A percentile compares a stretch with the other conserved stretches of the same genome.
Conservation (phyloP, 2,329 filamentous ascomycete species). For the Pseudomassariella vexata region DNA sequence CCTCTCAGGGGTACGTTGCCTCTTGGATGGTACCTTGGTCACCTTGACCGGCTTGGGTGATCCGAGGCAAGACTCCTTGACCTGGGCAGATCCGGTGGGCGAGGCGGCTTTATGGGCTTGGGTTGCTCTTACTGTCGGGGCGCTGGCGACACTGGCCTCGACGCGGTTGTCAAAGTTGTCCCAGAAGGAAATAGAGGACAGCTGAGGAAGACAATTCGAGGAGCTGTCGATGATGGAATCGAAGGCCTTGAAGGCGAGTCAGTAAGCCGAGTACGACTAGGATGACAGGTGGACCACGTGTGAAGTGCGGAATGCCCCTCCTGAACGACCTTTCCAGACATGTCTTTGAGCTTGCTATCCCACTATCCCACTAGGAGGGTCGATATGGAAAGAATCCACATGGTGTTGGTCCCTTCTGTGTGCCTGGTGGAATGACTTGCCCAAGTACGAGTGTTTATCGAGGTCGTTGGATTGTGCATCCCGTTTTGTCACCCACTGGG, state of each 20-base stretch:
- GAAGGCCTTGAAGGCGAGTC: slow-evolving; percentile 17
- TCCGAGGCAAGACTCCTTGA: slow-evolving; percentile 16
- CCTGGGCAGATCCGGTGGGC: slow-evolving; percentile 14
- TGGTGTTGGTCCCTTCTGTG: too few species aligned
- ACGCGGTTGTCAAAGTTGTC: slow-evolving; percentile 22
- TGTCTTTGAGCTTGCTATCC: too few species aligned
- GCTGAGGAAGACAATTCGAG: slow-evolving; percentile 22
- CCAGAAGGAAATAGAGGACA: slow-evolving; percentile 26
- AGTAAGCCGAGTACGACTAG: slow-evolving; percentile 4
- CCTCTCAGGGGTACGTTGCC: slow-evolving; percentile 23
- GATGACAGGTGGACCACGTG: neutral
- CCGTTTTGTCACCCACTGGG: too few species aligned
- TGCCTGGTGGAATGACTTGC: too few species aligned
- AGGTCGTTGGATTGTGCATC: too few species aligned
- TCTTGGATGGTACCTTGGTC: slow-evolving; percentile 18
- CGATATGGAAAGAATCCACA: too few species aligned
- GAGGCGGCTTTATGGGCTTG: slow-evolving; percentile 20
- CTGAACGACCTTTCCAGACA: too few species aligned
- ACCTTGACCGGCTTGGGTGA: slow-evolving; percentile 20
- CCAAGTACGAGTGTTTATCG: too few species aligned
- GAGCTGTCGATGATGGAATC: slow-evolving; percentile 25
- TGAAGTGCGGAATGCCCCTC: neutral
- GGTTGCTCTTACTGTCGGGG: slow-evolving; percentile 10
- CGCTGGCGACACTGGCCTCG: slow-evolving; percentile 2
- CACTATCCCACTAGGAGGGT: too few species aligned